Evolutionary conservation across 805 yeast genomes (phyloP), one percentile per base, ranked within the genome.

Genomic region (Wickerhamiella shivajii): DNA sequence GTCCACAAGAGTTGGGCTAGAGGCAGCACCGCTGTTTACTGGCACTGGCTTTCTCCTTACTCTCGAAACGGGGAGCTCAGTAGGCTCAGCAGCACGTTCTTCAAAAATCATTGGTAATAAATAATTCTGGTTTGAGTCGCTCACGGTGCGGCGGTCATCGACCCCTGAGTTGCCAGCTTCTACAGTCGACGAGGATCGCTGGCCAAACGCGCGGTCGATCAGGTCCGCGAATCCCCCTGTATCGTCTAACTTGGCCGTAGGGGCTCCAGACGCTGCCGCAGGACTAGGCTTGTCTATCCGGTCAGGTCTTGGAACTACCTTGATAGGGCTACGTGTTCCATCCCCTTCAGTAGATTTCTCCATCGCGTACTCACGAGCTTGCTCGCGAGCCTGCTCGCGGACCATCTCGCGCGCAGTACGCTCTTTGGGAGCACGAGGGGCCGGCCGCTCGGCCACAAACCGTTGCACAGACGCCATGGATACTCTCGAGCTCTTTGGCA

Each of bases 91-190:
- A 37, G 57, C 56, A 29, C 57, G 31, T 26, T 57, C 61, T 31
- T 57, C 61, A 32, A 57, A 57, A 17, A 56, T 55, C 58, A 55
- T 55, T 1, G 61, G 61, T 41, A 57, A 34, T 16, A 53, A 37
- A 31, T 46, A 51, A 9, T 35, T 39, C 26, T 36, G 37, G 9
- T 32, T 32, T 11, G 21, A n/a, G 4, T 31, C 39, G 19, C 37
- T 35, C 13, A 31, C 34, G 9, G 32, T 29, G 12, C 39, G 27
- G 6, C 30, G 33, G 14, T 31, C 33, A 11, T 29, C 27, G 19
- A 31, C 16, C 11, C 10, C 6, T 5, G 32, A n/a, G 4, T 18
- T 12, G 22, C 26, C n/a, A 11, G 43, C 34, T n/a, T 35, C 31
- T 4, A 37, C 16, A 5, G 36, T 27, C 19, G 29, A 29, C 5